Conservation (phyloP, 2,329 filamentous ascomycete species). For the Xylariaceae sp. region DNA sequence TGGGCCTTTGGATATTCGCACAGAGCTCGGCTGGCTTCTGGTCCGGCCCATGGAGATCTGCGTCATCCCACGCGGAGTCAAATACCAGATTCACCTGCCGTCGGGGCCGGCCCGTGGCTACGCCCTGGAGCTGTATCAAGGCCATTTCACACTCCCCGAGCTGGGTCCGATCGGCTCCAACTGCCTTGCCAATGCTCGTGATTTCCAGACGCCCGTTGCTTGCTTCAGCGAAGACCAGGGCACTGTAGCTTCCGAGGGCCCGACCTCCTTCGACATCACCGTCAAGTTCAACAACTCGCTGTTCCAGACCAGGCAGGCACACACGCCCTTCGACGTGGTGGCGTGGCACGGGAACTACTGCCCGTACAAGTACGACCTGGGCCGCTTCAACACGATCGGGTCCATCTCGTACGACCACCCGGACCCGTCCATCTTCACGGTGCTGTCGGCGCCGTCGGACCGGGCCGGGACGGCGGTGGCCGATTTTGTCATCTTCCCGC, state of each 20-base stretch:
- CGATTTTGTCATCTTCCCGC: conserved; percentile 58
- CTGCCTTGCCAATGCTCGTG: conserved; percentile 53
- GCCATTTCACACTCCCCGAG: conserved; percentile 55
- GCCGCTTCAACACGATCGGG: conserved; percentile 60
- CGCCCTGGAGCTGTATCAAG: conserved; percentile 56
- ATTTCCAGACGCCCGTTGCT: conserved; percentile 59
- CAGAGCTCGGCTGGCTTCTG: conserved; percentile 57
- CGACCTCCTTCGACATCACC: conserved; percentile 36
- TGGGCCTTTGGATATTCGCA: conserved; percentile 58
- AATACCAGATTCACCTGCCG: conserved; percentile 53
- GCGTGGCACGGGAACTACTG: conserved; percentile 67
- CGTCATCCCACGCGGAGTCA: conserved; percentile 57
- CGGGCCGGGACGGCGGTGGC: conserved; percentile 46
- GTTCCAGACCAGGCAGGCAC: conserved; percentile 52
- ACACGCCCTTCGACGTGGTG: conserved; percentile 62
- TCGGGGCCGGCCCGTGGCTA: conserved; percentile 47
- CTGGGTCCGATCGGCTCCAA: conserved; percentile 57
- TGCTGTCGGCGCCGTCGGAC: conserved; percentile 47
- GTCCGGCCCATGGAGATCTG: conserved; percentile 61
- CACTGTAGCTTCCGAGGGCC: conserved; percentile 24
- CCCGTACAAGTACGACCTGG: conserved; percentile 64
- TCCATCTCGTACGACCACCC: conserved; percentile 61
- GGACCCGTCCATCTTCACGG: conserved; percentile 61
- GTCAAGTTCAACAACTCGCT: conserved; percentile 56
- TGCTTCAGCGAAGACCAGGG: conserved; percentile 47